Evolutionary conservation across 2,329 filamentous ascomycete species (phyloP).

Genomic region (Sclerotinia trifoliorum): DNA sequence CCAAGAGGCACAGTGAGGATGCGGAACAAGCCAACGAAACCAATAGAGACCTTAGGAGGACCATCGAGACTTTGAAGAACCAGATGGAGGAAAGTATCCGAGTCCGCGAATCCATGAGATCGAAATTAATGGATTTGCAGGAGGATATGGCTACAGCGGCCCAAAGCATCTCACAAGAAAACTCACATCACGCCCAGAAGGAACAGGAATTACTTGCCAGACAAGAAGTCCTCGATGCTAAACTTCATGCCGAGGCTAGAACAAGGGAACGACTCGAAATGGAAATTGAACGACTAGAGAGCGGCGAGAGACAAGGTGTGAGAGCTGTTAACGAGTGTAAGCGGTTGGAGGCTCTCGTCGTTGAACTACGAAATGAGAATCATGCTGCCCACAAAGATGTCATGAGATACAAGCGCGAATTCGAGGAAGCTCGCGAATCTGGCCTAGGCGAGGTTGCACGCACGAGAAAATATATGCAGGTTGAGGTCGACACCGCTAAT

Average conservation of each 20-base stretch:
- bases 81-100: slow-evolving; percentile 85
- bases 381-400: slow-evolving; percentile 50
- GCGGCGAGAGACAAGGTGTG: slow-evolving; percentile 63
- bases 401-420: slow-evolving; percentile 69
- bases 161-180: slow-evolving; percentile 78
- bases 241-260: slow-evolving; percentile 71
- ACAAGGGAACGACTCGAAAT: slow-evolving; percentile 65
- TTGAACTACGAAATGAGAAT: slow-evolving; percentile 64
- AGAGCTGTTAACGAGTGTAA: slow-evolving; percentile 61
- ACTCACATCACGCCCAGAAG: slow-evolving; percentile 72
- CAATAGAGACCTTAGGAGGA: slow-evolving; percentile 72
- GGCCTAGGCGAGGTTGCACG: slow-evolving; percentile 78
- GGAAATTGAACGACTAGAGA: slow-evolving; percentile 64
- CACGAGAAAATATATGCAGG: slow-evolving; percentile 73
- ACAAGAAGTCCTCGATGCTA: slow-evolving; percentile 75
- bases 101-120: slow-evolving; percentile 78
- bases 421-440: slow-evolving; percentile 78
- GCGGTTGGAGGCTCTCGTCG: slow-evolving; percentile 55
- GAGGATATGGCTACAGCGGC: slow-evolving; percentile 80
- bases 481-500: slow-evolving; percentile 79
- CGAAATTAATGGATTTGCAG: slow-evolving; percentile 81
- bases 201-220: slow-evolving; percentile 77
- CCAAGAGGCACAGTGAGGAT: slow-evolving; percentile 60
- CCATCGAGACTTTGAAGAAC: slow-evolving; percentile 69
- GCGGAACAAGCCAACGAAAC: slow-evolving; percentile 55